These are phyloP conservation scores for Rossbeevera mucosa DNA, from an alignment of 768 basidiomycete species.

Conservation along the genomic window DNA sequence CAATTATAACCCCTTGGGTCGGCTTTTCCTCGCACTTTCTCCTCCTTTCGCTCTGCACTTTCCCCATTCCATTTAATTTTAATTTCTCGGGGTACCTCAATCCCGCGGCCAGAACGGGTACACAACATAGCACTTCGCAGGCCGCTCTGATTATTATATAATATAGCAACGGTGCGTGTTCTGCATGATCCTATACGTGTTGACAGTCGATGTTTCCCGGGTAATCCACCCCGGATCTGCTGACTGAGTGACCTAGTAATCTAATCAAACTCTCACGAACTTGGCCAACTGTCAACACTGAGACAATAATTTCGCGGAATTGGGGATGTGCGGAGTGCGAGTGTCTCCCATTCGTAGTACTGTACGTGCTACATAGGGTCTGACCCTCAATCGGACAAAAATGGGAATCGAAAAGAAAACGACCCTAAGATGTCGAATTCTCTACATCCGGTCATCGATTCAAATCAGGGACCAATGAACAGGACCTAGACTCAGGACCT, in stretches of 20 bases:
- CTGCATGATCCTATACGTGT: no score
- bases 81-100: neutral
- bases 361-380: no score
- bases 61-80: neutral
- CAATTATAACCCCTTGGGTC: neutral
- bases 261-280: neutral
- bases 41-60: neutral
- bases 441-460: no score
- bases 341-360: no score
- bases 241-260: neutral
- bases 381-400: no score
- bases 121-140: neutral
- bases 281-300: neutral
- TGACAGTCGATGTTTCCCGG: neutral
- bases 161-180: neutral
- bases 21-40: neutral
- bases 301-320: no score
- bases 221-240: neutral
- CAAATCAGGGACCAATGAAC: no score
- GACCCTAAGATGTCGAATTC: no score
- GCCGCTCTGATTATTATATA: neutral
- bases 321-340: no score
- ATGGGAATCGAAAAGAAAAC: no score
- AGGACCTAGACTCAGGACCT: neutral
- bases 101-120: neutral